Evolutionary conservation across 2,329 filamentous ascomycete genomes (phyloP).

Genomic region (Talaromyces marneffei): DNA sequence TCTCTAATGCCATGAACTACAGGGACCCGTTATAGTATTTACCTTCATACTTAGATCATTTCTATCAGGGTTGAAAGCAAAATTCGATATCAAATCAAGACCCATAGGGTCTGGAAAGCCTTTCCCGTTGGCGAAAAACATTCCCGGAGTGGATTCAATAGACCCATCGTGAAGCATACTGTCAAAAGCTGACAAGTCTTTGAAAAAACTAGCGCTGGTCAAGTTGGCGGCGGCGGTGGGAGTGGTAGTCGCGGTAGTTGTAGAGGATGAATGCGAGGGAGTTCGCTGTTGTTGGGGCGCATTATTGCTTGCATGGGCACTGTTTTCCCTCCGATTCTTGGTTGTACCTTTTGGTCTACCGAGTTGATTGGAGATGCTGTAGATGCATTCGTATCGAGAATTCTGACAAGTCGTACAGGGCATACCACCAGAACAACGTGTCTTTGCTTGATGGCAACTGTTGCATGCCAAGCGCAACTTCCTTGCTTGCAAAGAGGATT

Average conservation of each 20-base stretch:
- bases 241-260: background rate
- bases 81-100: background rate
- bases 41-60: background rate
- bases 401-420: conserved; percentile 16
- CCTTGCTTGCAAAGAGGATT: background rate
- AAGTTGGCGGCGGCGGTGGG: background rate
- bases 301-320: background rate
- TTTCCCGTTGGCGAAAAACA: background rate
- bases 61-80: background rate
- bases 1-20: background rate
- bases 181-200: background rate
- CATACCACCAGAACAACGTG: conserved; percentile 18
- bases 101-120: background rate
- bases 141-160: background rate
- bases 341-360: conserved; percentile 7
- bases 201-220: background rate
- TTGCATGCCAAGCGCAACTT: conserved; percentile 8
- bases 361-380: conserved; percentile 4
- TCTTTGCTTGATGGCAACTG: conserved; percentile 6
- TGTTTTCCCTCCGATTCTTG: background rate
- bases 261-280: background rate
- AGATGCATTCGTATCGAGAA: background rate
- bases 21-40: background rate
- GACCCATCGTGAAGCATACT: background rate
- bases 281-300: background rate